These are phyloP conservation scores for Panicum virgatum DNA, from an alignment of 202 grass and related monocot species.

Conservation along the genomic window DNA sequence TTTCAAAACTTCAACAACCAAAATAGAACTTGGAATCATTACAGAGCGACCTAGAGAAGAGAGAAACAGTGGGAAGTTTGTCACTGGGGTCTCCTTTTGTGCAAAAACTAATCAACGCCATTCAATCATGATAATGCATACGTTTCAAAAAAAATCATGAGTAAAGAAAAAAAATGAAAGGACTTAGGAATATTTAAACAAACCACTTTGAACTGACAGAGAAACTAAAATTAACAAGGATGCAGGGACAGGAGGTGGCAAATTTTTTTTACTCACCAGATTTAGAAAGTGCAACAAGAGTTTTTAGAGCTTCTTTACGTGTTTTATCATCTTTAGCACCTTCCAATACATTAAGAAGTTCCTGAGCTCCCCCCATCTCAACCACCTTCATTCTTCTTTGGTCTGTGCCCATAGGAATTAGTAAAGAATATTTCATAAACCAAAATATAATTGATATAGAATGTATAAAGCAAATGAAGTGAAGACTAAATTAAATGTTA, in stretches of 20 bases:
- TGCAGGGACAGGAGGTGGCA: not conserved
- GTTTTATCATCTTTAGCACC: constrained; percentile 90
- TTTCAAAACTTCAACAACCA: constrained; percentile 12
- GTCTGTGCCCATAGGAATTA: constrained; percentile 41
- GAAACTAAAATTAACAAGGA: constrained; percentile 25
- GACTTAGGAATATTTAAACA: not conserved
- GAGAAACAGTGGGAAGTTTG: not conserved
- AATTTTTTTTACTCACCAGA: constrained; percentile 59
- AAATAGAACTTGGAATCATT: not conserved
- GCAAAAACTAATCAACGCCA: constrained; percentile 24
- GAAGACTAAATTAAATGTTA: constrained; percentile 13
- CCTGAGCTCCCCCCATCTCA: constrained; percentile 85
- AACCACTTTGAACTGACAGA: not conserved
- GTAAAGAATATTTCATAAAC: constrained; percentile 27
- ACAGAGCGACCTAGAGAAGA: not conserved
- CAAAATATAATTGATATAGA: not conserved
- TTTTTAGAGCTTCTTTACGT: constrained; percentile 76
- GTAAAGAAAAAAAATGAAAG: not conserved
- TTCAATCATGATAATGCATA: not conserved
- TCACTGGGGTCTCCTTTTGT: not conserved
- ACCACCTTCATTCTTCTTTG: constrained; percentile 93
- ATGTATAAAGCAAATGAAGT: not conserved
- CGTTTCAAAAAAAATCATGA: no score
- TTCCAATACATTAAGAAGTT: constrained; percentile 82
- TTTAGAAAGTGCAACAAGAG: constrained; percentile 78